Evolutionary conservation across 352 stramenopile genomes (phyloP).

Genomic region (Globisporangium yorkense): DNA sequence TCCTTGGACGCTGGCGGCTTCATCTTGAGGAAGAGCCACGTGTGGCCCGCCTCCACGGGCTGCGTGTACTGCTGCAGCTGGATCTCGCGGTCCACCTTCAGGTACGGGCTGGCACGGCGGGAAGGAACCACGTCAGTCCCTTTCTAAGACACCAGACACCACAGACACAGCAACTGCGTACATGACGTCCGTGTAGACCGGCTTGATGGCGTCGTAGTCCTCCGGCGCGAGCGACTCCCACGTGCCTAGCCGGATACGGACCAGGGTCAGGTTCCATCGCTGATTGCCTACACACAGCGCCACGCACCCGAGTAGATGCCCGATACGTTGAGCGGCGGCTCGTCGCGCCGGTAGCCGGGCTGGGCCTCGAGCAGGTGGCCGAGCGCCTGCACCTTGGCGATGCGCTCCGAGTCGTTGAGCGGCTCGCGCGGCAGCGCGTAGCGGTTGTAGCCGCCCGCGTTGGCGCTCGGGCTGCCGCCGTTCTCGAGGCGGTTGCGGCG

Average conservation of each 20-base stretch:
- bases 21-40: conserved; percentile 81
- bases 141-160: conserved; percentile 4
- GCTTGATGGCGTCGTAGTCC: conserved; percentile 54
- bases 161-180: conserved; percentile 11
- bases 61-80: conserved; percentile 76
- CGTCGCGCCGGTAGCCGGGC: conserved; percentile 33
- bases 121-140: conserved; percentile 2
- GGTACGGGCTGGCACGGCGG: conserved; percentile 39
- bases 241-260: conserved; percentile 17
- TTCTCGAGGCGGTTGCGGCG: conserved; percentile 12
- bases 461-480: conserved; percentile 3
- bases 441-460: conserved; percentile 21
- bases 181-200: conserved; percentile 64
- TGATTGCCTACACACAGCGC: background rate
- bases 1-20: conserved; percentile 66
- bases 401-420: conserved; percentile 61
- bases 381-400: conserved; percentile 41
- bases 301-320: conserved; percentile 67
- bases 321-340: conserved; percentile 56
- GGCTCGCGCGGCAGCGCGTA: conserved; percentile 34
- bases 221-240: conserved; percentile 54
- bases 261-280: too few relatives aligned
- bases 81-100: conserved; percentile 67
- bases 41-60: conserved; percentile 60
- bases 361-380: conserved; percentile 41